Base-by-base conservation (phyloP, 768 basidiomycete species). In the Hygrophorus pudorinus region DNA sequence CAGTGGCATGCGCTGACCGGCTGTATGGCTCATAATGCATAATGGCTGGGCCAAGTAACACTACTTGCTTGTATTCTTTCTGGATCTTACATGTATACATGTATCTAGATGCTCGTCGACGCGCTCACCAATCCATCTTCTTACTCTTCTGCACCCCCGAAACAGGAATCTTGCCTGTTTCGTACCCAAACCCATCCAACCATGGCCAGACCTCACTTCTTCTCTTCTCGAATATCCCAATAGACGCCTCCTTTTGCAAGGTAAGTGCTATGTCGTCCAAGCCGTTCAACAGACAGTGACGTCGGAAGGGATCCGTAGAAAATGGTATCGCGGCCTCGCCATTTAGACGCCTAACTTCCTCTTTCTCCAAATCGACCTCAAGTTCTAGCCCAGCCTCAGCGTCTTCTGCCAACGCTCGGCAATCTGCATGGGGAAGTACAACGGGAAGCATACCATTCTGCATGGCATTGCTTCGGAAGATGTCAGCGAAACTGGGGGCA, bases 261-360 rank as follows among this genome's bases (percentile, higher is more conserved):
- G 96, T 99, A 63, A 99, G 68, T 34, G 85, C 92, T 50, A 99
- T 94, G 57, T 97, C 96, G 61, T 99, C 96, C 51, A 98, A 67
- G 27, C 96, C 96, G 56, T 99, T 92, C 64, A 99, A 61, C 61
- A 99, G 66, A 61, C 96, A 93, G 59, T 94, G 88, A 44, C 89
- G 71, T 50, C 93, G 74, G 84, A 98, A 99, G 0, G 82, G 66
- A 63, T 99, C 96, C 39, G 82, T 79, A 31, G 72, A 70, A 67
- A 99, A 99, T 33, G 72, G 45, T 50, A 96, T 79, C 14, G 82
- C 59, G 2, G 75, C 64, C 56, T 87, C 75, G 45, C 83, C 91
- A 56, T 83, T 84, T 12, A 59, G 56, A 42, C 87, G 81, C 47
- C 82, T 71, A 48, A 93, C 74, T 63, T 86, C 81, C 60, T 82